A percentile compares a stretch with the other conserved stretches of the same genome.
Conservation (phyloP, 2,329 filamentous ascomycete species). For the Simplicillium aogashimaense region DNA sequence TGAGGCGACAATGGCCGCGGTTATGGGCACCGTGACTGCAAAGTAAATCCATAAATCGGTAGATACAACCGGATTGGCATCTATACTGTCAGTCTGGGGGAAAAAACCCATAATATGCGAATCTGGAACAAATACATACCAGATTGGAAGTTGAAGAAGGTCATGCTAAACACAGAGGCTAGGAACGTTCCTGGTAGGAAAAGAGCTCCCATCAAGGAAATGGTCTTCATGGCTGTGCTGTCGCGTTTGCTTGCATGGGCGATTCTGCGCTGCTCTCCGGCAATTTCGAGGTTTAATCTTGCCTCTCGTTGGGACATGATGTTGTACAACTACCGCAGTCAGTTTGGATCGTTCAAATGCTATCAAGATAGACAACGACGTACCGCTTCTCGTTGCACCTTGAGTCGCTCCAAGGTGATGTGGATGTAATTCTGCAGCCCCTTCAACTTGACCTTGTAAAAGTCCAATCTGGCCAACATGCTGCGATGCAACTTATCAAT, state of each 20-base stretch:
- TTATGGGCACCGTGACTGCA: conserved; percentile 48
- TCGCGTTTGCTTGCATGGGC: conserved; percentile 52
- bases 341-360: not conserved
- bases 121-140: conserved; percentile 19
- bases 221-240: conserved; percentile 55
- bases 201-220: conserved; percentile 52
- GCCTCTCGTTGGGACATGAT: conserved; percentile 57
- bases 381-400: conserved; percentile 52
- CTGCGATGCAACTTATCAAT: conserved; percentile 38
- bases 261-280: conserved; percentile 47
- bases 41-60: conserved; percentile 54
- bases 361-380: conserved; percentile 14
- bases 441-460: conserved; percentile 50
- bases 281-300: conserved; percentile 53
- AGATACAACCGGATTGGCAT: conserved; percentile 33
- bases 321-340: conserved; percentile 43
- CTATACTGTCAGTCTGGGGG: conserved; percentile 7
- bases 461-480: conserved; percentile 45
- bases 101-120: too few species aligned
- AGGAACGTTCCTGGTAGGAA: conserved; percentile 55
- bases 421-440: conserved; percentile 54
- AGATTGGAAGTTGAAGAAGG: conserved; percentile 53
- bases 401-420: conserved; percentile 49
- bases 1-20: conserved; percentile 39
- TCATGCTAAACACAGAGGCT: conserved; percentile 56